A percentile compares a stretch with the other conserved stretches of the same genome.
phyloP scores from a whole-genome alignment of 2,329 filamentous ascomycete genomes.

The Fusarium subtropicale region DNA sequence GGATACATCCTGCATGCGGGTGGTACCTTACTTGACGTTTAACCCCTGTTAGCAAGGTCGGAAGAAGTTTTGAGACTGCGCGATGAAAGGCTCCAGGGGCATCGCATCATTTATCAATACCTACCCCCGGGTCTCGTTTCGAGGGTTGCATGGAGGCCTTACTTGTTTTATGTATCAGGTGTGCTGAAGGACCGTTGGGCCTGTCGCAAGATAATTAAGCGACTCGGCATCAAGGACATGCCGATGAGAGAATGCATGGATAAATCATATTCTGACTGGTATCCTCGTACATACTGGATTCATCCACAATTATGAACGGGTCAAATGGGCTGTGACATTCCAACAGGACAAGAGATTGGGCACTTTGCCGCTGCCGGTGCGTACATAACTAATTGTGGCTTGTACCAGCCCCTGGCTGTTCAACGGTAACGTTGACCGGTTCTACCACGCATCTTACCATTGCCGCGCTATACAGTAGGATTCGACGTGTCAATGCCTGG shows the following conservation, averaged over 20 bases:
- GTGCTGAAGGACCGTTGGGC: constrained; percentile 3
- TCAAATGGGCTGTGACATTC: constrained; percentile 25
- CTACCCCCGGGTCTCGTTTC: constrained; percentile 1
- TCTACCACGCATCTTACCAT: constrained; percentile 11
- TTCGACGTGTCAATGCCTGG: constrained; percentile 18
- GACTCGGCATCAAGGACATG: constrained; percentile 6
- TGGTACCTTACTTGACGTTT: constrained; percentile 34
- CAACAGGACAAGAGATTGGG: constrained; percentile 35
- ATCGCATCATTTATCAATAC: constrained; percentile 20
- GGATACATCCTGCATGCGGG: constrained; percentile 34
- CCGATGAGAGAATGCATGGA: constrained; percentile 14
- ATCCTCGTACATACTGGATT: not conserved
- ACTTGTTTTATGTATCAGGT: constrained; percentile 8
- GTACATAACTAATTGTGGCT: constrained; percentile 29
- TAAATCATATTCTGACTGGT: not conserved
- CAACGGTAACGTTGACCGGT: constrained; percentile 18
- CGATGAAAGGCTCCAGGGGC: constrained; percentile 14
- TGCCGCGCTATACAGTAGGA: not conserved
- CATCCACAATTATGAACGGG: constrained; percentile 1
- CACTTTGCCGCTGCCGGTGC: constrained; percentile 41
- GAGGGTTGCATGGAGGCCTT: constrained; percentile 10
- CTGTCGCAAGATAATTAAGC: constrained; percentile 22
- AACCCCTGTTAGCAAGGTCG: constrained; percentile 20
- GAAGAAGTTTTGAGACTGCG: constrained; percentile 24
- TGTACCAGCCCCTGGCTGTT: constrained; percentile 23